phyloP scores from a whole-genome alignment of 1,139 yeast species.

The Yamadazyma dushanensis region DNA sequence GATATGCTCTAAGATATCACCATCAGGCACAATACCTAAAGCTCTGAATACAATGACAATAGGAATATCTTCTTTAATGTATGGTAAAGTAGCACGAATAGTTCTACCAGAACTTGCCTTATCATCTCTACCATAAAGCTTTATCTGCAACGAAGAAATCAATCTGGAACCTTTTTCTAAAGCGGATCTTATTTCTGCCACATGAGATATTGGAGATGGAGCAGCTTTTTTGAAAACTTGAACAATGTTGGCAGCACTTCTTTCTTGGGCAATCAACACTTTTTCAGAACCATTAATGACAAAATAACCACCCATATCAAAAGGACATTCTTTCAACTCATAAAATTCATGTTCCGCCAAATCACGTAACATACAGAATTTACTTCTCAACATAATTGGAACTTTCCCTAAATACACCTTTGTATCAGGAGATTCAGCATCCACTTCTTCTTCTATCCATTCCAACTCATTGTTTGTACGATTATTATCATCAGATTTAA shows the following conservation, averaged over 20 bases:
- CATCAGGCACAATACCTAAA: constrained; percentile 97
- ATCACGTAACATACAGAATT: constrained; percentile 91
- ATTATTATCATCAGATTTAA: constrained; percentile 74
- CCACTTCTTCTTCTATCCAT: constrained; percentile 60
- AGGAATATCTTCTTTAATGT: constrained; percentile 94
- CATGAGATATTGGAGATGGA: constrained; percentile 93
- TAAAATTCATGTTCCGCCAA: constrained; percentile 93
- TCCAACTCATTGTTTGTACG: constrained; percentile 64
- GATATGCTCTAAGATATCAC: constrained; percentile 96
- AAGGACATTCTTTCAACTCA: constrained; percentile 96
- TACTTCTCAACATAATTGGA: constrained; percentile 96
- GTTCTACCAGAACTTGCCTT: constrained; percentile 75
- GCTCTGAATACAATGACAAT: constrained; percentile 97
- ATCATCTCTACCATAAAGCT: constrained; percentile 82
- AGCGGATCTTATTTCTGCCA: constrained; percentile 96
- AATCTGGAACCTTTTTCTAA: constrained; percentile 95
- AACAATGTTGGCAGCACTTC: constrained; percentile 97
- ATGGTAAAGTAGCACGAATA: constrained; percentile 93
- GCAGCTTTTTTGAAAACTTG: constrained; percentile 98
- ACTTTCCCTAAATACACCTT: constrained; percentile 94
- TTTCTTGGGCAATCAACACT: constrained; percentile 96
- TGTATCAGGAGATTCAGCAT: constrained; percentile 60
- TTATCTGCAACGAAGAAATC: constrained; percentile 91
- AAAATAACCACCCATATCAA: constrained; percentile 99
- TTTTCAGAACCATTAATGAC: constrained; percentile 98